Conservation (phyloP, 495 filamentous ascomycete genomes). For the Hyaloscypha finlandica region DNA sequence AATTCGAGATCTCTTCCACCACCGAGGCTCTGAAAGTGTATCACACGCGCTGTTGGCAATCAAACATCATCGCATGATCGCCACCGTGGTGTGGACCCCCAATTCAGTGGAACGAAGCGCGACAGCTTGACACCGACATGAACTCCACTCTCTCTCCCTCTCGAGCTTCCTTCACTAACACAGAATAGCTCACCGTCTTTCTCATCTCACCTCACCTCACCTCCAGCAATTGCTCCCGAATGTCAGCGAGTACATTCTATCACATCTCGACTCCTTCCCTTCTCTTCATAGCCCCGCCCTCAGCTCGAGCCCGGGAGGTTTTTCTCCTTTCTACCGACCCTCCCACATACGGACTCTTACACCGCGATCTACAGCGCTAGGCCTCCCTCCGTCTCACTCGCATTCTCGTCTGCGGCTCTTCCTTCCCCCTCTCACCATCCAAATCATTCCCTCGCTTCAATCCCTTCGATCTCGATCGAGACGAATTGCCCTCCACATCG, state of each 20-base stretch:
- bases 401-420: no score
- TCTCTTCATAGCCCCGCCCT: background rate
- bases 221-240: background rate
- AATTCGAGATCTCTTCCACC: background rate
- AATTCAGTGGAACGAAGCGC: background rate
- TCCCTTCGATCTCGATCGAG: no score
- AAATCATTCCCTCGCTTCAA: no score
- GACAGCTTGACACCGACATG: background rate
- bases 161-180: background rate
- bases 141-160: background rate
- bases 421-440: no score
- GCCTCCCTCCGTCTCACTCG: no score
- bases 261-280: background rate
- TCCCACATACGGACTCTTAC: background rate
- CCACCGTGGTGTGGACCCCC: background rate
- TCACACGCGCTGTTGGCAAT: background rate
- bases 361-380: no score
- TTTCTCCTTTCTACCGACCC: background rate
- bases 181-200: background rate
- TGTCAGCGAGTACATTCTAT: background rate
- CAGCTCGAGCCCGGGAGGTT: no score
- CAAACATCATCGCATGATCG: background rate
- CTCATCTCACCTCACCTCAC: background rate
- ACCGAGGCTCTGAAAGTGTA: background rate
- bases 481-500: no score